Base-by-base conservation (phyloP, 2,329 filamentous ascomycete genomes). In the Scedosporium minutisporum region DNA sequence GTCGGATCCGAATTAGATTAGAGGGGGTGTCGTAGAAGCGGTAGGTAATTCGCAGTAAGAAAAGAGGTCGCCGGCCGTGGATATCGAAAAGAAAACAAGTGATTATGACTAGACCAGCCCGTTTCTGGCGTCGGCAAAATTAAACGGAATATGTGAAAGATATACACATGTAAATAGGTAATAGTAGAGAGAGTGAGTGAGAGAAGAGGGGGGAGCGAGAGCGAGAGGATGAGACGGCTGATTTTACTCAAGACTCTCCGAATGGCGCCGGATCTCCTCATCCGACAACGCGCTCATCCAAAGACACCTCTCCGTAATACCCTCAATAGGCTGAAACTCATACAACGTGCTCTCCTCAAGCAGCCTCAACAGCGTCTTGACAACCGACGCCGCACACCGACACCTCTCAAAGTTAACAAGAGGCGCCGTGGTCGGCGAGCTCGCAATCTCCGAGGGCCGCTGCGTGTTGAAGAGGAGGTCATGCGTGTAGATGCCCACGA, bases 341-440 rank as follows among this genome's bases (percentile, higher is more conserved):
- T 93, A 95, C 63, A 85, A 82, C 23, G 87, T 85, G 71, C 89
- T 93, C 1, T 89, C 87, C 74, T 95, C 90, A 9, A 95, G 78
- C n/a, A 95, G 78, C 23, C 90, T 81, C 48, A 93, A 76, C 46
- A 95, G 76, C 58, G 88, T 91, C 78, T 95, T 95, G 66, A 93
- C 87, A 46, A 93, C 87, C 1, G 83, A 81, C 3, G 90, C 90
- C 27, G 88, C 87, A 38, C 85, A 87, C 64, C 91, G 87, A 68
- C 89, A 91, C 63, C 89, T 83, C 76, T 93, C 90, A 75, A 95
- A 95, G 73, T 95, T 95, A 68, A 95, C 83, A 55, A 95, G 78
- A 14, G 87, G 86, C 65, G 89, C 83, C 4, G 84, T 84, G 0
- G 78, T 82, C 21, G 85, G 85, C 3, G 85, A 88, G 68, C 82